Conservation (phyloP, 768 basidiomycete genomes). For the Naganishia kalamii region DNA sequence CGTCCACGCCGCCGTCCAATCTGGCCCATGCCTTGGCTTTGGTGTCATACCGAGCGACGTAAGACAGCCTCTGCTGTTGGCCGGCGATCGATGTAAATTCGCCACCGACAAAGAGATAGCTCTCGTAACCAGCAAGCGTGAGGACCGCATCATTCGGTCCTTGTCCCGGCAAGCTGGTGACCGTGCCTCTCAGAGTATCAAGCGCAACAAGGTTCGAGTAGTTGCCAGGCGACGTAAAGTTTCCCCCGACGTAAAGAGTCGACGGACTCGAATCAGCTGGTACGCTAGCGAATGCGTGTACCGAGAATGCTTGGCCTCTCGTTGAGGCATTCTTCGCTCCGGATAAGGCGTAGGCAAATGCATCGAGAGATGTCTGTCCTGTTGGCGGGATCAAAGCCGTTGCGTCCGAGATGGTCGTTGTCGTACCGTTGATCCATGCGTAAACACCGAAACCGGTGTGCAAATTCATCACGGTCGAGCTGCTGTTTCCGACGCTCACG, state of each 20-base stretch:
- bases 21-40: slow-evolving; percentile 60
- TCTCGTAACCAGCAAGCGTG: slow-evolving; percentile 56
- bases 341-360: slow-evolving; percentile 36
- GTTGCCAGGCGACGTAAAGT: slow-evolving; percentile 57
- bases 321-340: slow-evolving; percentile 18
- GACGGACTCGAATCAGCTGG: slow-evolving; percentile 38
- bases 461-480: background rate
- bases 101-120: slow-evolving; percentile 72
- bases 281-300: slow-evolving; percentile 53
- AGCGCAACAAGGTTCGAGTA: slow-evolving; percentile 66
- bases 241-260: slow-evolving; percentile 61
- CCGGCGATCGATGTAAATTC: slow-evolving; percentile 66
- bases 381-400: slow-evolving; percentile 2
- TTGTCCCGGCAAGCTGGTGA: slow-evolving; percentile 55
- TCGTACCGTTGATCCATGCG: slow-evolving; percentile 74
- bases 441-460: slow-evolving; percentile 59
- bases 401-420: slow-evolving; percentile 52
- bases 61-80: slow-evolving; percentile 46
- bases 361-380: slow-evolving; percentile 57
- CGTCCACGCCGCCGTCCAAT: slow-evolving; percentile 69
- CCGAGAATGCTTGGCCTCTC: slow-evolving; percentile 19
- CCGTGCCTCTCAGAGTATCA: slow-evolving; percentile 52
- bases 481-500: background rate
- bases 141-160: slow-evolving; percentile 77
- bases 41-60: slow-evolving; percentile 56